A percentile compares a stretch with the other conserved stretches of the same genome.
Evolutionary conservation across 2,329 filamentous ascomycete species (phyloP).

Genomic region (Dactylella cylindrospora): DNA sequence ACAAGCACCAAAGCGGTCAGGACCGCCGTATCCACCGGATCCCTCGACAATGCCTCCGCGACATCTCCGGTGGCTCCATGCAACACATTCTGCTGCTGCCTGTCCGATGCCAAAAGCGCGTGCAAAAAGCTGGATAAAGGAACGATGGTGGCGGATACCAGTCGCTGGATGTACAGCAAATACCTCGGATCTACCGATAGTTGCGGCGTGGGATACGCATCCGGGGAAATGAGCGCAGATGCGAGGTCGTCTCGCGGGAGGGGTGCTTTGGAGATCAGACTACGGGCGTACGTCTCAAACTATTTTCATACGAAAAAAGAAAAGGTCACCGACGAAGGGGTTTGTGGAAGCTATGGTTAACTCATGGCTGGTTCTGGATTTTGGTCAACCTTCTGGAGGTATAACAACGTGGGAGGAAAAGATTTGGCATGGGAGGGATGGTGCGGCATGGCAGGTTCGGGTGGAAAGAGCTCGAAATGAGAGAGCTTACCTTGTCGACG

Average conservation of each 20-base stretch:
- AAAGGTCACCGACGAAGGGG: constrained; percentile 5
- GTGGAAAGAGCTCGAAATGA: too few relatives aligned
- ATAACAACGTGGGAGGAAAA: not conserved
- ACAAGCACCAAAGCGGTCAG: constrained; percentile 46
- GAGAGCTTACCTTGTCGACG: constrained; percentile 35
- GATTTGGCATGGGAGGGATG: not conserved
- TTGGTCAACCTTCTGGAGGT: constrained; percentile 23
- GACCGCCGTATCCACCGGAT: constrained; percentile 47
- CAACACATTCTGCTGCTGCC: constrained; percentile 22
- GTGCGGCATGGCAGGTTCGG: too few relatives aligned
- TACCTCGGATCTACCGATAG: constrained; percentile 62
- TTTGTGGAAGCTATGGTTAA: too few relatives aligned
- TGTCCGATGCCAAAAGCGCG: constrained; percentile 58
- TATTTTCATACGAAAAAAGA: constrained; percentile 32
- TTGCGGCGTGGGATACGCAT: constrained; percentile 53
- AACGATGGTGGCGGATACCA: constrained; percentile 59
- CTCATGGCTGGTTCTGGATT: constrained; percentile 21
- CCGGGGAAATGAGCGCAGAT: constrained; percentile 63
- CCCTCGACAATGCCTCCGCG: constrained; percentile 41
- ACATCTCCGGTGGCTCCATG: constrained; percentile 6
- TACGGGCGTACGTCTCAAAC: constrained; percentile 59
- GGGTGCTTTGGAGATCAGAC: constrained; percentile 59
- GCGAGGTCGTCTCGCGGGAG: constrained; percentile 59
- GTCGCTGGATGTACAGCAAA: constrained; percentile 61
- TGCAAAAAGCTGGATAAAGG: constrained; percentile 61